Evolutionary conservation across 768 basidiomycete species (phyloP).

Genomic region (Kwoniella sp.): DNA sequence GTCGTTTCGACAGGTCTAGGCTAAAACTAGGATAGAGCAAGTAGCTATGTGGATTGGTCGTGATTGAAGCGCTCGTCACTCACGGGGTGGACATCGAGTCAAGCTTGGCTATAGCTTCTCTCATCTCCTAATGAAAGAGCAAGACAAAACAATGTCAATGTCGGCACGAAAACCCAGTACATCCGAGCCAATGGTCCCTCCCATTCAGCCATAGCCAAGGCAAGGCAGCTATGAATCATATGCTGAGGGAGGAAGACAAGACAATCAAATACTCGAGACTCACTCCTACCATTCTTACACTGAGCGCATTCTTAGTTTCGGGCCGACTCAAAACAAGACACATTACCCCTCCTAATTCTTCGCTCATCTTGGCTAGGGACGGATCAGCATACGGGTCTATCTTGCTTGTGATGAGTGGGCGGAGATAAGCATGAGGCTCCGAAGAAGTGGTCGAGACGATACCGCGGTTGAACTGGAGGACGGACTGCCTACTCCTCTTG

Average conservation of each 20-base stretch:
- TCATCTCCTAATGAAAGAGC: conserved; percentile 64
- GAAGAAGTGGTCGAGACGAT: not conserved
- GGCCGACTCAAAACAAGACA: conserved; percentile 80
- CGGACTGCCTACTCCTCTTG: no score
- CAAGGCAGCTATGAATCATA: no score
- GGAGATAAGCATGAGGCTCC: conserved; percentile 38
- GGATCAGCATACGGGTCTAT: conserved; percentile 37
- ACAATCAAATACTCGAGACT: conserved; percentile 13
- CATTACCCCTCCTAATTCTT: conserved; percentile 63
- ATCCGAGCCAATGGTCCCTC: no score
- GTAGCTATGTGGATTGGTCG: no score
- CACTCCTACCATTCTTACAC: conserved; percentile 70
- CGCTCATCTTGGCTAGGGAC: conserved; percentile 5
- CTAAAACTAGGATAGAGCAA: no score
- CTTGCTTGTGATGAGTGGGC: conserved; percentile 23
- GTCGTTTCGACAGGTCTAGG: no score
- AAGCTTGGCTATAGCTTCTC: conserved; percentile 67
- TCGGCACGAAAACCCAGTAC: no score
- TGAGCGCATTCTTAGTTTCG: conserved; percentile 84
- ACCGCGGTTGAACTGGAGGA: no score
- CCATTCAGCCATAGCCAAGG: no score
- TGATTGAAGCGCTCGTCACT: not conserved
- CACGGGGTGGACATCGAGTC: conserved; percentile 57
- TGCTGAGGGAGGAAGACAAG: no score
- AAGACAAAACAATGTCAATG: no score